A percentile compares a stretch with the other conserved stretches of the same genome.
Conservation (phyloP, 129 eudicot genomes). For the Scalesia atractyloides region DNA sequence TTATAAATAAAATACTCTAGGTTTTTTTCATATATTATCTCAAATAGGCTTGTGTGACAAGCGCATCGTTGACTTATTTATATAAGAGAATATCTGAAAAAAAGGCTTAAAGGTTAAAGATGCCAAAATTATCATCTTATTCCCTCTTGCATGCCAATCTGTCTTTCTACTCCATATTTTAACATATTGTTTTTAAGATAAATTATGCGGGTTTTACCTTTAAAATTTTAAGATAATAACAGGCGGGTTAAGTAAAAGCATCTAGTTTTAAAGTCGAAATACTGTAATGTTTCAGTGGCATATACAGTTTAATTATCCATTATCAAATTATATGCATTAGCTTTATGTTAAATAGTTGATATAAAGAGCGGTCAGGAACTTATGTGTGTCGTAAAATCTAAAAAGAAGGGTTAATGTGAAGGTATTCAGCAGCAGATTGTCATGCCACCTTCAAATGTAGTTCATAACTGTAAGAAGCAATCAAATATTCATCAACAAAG, state of each 20-base stretch:
- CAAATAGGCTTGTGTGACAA: neutral
- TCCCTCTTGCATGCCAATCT: constrained; percentile 16
- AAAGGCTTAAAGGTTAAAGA: constrained; percentile 21
- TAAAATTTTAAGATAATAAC: too few species aligned
- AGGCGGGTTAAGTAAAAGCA: neutral
- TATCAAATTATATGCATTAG: constrained; percentile 5
- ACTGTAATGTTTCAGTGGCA: neutral
- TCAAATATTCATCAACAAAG: too few species aligned
- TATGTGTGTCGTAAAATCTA: neutral
- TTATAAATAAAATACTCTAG: neutral
- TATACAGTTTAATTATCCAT: neutral
- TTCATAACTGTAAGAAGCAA: too few species aligned
- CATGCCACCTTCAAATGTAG: too few species aligned
- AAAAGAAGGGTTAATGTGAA: neutral
- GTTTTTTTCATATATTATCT: constrained; percentile 13
- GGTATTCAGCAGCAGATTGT: too few species aligned
- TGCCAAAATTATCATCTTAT: constrained; percentile 25
- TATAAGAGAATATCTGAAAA: constrained; percentile 23
- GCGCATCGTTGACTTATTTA: constrained; percentile 15
- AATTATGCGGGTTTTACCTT: too few species aligned
- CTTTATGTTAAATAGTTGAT: neutral
- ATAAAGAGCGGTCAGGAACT: neutral
- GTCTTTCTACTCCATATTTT: constrained; percentile 18
- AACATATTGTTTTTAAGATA: neutral
- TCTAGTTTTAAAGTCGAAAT: neutral